A percentile compares a stretch with the other conserved stretches of the same genome.
Evolutionary conservation across 495 filamentous ascomycete genomes (phyloP).

Genomic region (Penicillium dipodomyicola): DNA sequence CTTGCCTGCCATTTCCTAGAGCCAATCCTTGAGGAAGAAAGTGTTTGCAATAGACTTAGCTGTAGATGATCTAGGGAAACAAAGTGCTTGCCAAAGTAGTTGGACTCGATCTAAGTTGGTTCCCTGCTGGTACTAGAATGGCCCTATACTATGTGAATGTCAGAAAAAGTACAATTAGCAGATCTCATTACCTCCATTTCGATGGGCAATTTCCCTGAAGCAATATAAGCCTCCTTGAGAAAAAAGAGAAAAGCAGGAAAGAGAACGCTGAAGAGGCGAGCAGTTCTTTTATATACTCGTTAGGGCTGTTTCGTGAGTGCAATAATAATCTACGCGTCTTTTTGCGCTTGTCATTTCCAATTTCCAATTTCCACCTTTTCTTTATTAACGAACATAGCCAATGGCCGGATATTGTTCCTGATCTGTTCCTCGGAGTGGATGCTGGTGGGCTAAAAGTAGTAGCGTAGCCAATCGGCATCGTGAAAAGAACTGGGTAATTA

Average conservation of each 20-base stretch:
- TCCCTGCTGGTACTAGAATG: background rate
- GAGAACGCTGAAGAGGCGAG: background rate
- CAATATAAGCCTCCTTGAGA: background rate
- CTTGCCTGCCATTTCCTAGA: background rate
- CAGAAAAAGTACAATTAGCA: background rate
- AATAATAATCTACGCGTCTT: background rate
- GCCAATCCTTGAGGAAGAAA: background rate
- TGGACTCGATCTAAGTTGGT: background rate
- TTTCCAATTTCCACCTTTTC: background rate
- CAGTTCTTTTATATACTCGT: background rate
- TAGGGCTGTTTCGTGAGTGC: background rate
- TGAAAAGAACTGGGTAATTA: background rate
- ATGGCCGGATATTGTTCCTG: background rate
- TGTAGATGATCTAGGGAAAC: background rate
- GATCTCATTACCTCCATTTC: background rate
- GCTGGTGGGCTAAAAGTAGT: background rate
- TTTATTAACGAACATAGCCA: background rate
- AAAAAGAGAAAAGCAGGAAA: background rate
- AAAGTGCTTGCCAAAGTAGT: slow-evolving; percentile 2
- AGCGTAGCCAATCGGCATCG: background rate
- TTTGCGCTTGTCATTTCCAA: background rate
- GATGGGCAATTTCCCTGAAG: background rate
- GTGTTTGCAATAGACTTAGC: background rate
- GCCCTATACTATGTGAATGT: background rate
- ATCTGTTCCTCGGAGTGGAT: background rate